Conservation (phyloP, 78 protist species). For the Paratrimastix pyriformis region DNA sequence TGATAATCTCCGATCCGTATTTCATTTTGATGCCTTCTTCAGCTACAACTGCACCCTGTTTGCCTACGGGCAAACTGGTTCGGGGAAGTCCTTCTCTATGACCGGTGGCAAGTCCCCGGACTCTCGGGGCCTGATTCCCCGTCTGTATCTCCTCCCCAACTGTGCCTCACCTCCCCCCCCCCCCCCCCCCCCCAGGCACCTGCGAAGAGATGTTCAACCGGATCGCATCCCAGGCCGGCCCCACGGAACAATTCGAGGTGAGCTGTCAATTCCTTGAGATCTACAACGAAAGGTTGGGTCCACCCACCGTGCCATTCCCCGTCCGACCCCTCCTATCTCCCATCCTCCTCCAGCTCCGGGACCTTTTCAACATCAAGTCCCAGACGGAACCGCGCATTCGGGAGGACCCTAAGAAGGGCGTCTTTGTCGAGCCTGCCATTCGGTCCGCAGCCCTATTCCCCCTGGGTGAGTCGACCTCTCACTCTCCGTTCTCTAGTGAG, state of each 20-base stretch:
- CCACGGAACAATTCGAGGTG: background rate
- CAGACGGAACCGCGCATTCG: background rate
- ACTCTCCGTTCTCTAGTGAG: too few relatives aligned
- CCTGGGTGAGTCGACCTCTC: too few relatives aligned
- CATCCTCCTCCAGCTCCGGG: background rate
- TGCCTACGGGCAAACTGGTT: conserved; percentile 65
- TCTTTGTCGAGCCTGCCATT: conserved; percentile 25
- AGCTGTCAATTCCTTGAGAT: conserved; percentile 45
- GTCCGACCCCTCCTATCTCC: background rate
- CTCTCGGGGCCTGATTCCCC: conserved; percentile 46
- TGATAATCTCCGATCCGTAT: too few relatives aligned
- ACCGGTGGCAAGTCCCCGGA: conserved; percentile 34
- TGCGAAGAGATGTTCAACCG: conserved; percentile 40
- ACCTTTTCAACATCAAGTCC: background rate
- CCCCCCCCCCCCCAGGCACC: too few relatives aligned
- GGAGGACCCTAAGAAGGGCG: conserved; percentile 28
- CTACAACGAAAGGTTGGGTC: conserved; percentile 52
- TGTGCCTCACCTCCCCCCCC: too few relatives aligned
- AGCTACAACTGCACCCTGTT: conserved; percentile 54
- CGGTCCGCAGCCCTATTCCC: conserved; percentile 4
- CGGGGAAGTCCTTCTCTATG: conserved; percentile 45
- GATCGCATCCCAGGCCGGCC: background rate
- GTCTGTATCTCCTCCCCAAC: too few relatives aligned
- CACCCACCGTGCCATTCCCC: background rate
- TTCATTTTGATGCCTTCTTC: background rate